These are phyloP conservation scores for Gillenia trifoliata DNA, from an alignment of 306 rosid genomes.

Conservation along the genomic window DNA sequence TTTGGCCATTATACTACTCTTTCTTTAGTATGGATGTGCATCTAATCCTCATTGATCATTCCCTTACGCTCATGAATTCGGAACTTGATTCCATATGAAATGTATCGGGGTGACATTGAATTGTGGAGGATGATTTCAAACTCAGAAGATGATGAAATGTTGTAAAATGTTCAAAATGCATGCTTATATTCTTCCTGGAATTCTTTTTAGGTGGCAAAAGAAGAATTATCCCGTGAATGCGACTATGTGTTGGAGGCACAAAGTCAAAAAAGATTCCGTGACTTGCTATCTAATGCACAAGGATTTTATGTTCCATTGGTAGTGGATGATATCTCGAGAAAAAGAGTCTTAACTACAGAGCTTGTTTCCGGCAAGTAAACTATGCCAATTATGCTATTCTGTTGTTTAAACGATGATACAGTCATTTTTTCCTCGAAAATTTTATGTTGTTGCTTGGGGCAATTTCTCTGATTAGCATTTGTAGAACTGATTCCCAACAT, in stretches of 20 bases:
- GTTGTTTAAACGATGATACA: conserved; percentile 11
- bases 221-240: conserved; percentile 85
- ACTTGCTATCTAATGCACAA: conserved; percentile 42
- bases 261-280: conserved; percentile 73
- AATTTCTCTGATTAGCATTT: not conserved
- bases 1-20: not conserved
- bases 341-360: conserved; percentile 78
- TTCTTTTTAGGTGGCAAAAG: conserved; percentile 76
- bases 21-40: not conserved
- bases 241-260: conserved; percentile 86
- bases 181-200: conserved; percentile 19
- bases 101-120: not conserved
- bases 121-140: not conserved
- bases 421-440: not conserved
- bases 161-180: conserved; percentile 6
- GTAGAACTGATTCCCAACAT: not conserved
- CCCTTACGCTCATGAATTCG: not conserved
- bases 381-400: conserved; percentile 17
- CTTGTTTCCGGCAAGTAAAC: conserved; percentile 59
- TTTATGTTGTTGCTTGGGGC: not conserved
- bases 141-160: conserved; percentile 9
- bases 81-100: not conserved
- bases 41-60: not conserved
- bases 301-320: conserved; percentile 86
- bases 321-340: conserved; percentile 70